phyloP scores from a whole-genome alignment of 2,329 filamentous ascomycete genomes.

The Sporothrix pseudoabietina region DNA sequence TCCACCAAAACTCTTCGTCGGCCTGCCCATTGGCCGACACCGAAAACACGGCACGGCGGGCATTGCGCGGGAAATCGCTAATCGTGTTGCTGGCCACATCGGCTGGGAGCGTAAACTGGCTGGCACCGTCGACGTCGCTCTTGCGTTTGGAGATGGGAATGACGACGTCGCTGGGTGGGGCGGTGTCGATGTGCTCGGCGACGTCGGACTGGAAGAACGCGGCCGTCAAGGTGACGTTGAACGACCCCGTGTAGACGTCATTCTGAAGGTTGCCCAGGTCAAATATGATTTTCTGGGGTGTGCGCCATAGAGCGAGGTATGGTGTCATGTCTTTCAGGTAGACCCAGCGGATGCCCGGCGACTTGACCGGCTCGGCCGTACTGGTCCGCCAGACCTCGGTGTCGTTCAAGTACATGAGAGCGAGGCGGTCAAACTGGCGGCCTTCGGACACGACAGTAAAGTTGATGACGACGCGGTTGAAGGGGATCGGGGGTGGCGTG shows the following conservation, averaged over 20 bases:
- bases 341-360: conserved; percentile 71
- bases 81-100: conserved; percentile 63
- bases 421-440: conserved; percentile 75
- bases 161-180: conserved; percentile 63
- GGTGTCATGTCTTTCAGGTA: conserved; percentile 79
- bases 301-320: conserved; percentile 68
- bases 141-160: conserved; percentile 65
- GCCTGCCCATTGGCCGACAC: conserved; percentile 77
- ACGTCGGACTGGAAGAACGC: conserved; percentile 62
- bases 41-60: conserved; percentile 69
- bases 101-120: conserved; percentile 67
- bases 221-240: conserved; percentile 73
- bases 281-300: conserved; percentile 74
- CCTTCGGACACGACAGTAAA: conserved; percentile 72
- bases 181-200: conserved; percentile 40
- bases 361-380: conserved; percentile 71
- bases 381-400: conserved; percentile 82
- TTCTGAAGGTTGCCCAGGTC: conserved; percentile 75
- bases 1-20: conserved; percentile 84
- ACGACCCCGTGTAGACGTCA: conserved; percentile 69
- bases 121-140: conserved; percentile 54
- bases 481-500: conserved; percentile 66
- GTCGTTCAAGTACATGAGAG: conserved; percentile 73
- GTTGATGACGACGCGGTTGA: conserved; percentile 75
- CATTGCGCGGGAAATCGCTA: conserved; percentile 62